Percentiles rank a stretch among this genome's conserved stretches.
These are phyloP conservation scores for Cryptosporidium felis DNA, from an alignment of 169 alveolate genomes.

Conservation along the genomic window DNA sequence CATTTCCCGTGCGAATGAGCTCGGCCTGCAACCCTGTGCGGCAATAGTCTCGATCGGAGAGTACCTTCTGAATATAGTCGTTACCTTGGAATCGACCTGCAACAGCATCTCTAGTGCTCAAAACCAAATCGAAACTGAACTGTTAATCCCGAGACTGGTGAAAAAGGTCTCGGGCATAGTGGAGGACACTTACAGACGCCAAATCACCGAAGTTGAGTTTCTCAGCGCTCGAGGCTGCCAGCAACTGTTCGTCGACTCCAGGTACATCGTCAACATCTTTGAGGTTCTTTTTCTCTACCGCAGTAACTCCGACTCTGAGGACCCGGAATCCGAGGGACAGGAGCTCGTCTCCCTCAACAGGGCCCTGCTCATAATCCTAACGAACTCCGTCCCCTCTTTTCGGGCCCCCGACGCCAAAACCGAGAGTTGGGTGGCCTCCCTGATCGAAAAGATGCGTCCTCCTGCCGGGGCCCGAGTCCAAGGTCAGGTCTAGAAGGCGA, in stretches of 20 bases:
- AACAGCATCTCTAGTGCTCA: neutral
- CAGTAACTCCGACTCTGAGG: neutral
- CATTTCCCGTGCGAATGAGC: neutral
- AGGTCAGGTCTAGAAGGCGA: too few relatives aligned
- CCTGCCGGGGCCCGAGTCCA: too few relatives aligned
- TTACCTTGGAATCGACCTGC: slow-evolving; percentile 29
- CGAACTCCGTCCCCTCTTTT: too few relatives aligned
- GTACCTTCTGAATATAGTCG: slow-evolving; percentile 36
- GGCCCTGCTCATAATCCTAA: slow-evolving; percentile 14
- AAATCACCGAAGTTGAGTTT: slow-evolving; percentile 16
- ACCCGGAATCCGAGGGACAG: neutral
- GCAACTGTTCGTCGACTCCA: slow-evolving; percentile 38
- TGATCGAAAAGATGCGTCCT: too few relatives aligned
- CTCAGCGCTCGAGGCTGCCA: neutral
- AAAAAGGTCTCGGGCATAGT: slow-evolving; percentile 19
- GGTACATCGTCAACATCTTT: slow-evolving; percentile 9
- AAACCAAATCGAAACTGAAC: slow-evolving; percentile 13
- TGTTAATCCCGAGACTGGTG: slow-evolving; percentile 5
- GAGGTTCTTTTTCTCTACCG: slow-evolving; percentile 34
- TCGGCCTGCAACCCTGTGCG: slow-evolving; percentile 21
- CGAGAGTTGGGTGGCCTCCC: too few relatives aligned
- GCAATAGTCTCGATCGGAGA: slow-evolving; percentile 57
- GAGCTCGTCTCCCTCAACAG: neutral
- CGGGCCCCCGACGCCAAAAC: too few relatives aligned
- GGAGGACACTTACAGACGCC: slow-evolving; percentile 43